Base-by-base conservation (phyloP, 1,284 basidiomycete species). In the Agaricales sp. region DNA sequence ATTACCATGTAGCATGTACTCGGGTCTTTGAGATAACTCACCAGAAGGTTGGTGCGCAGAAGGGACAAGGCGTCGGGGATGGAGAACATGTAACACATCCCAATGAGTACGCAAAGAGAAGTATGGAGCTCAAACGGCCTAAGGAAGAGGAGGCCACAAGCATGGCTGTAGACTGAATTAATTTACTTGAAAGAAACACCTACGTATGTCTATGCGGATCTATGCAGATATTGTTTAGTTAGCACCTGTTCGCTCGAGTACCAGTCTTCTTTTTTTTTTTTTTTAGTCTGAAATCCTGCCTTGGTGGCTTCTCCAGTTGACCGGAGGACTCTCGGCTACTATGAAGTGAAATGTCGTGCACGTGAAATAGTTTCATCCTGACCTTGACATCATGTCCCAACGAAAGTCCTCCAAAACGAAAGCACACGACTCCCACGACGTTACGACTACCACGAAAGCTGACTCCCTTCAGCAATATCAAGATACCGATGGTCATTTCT, bases 1-100 rank as follows among this genome's bases (percentile, higher is more conserved):
- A 96, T 63, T 97, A 86, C 63, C 95, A 99, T 63, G 85, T 99
- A 45, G 96, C 94, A 2, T 99, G 96, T 67, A 99, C 96, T 16
- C 77, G 94, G 14, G 88, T 99, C 26, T 99, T 94, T 66, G 96
- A 99, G 70, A 77, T 97, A 44, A 96, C 93, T 18, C 95, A 99
- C 64, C 69, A 72, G 14, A 63, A 68, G 41, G 69, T 70, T 53
- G 86, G 85, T 4, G 79, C 96, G 51, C 85, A 80, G 67, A 93
- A 90, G 64, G 93, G 93, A 2, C 89, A 95, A 23, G 95, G 95
- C 0, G 60, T 96, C 45, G 91, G 92, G 3, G 77, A 73, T 11
- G 90, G 90, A 0, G 95, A 97, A 63, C 90, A 81, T 54, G 90
- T 98, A 23, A 87, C 81, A 23, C 96, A 99, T 69, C 96, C 96